phyloP scores from a whole-genome alignment of 768 basidiomycete genomes.

The Tulasnella sp. region DNA sequence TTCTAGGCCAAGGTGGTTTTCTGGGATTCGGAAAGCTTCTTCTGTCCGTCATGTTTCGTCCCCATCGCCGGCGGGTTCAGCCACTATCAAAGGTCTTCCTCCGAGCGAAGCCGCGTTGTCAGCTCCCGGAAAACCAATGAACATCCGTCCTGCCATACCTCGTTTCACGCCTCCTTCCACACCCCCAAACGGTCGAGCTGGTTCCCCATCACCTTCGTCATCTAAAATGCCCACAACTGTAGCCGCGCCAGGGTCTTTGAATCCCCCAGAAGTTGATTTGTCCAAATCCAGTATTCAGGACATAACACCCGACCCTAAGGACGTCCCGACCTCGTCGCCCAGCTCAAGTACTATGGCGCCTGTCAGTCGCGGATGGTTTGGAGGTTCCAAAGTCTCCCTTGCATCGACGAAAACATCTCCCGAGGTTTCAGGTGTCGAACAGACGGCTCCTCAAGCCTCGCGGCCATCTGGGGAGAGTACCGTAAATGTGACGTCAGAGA shows the following conservation, averaged over 20 bases:
- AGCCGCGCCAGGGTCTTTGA: no score
- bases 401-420: neutral
- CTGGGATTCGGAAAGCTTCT: neutral
- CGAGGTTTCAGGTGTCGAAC: no score
- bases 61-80: no score
- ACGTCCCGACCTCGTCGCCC: neutral
- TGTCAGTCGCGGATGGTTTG: constrained; percentile 4
- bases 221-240: neutral
- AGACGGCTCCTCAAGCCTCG: no score
- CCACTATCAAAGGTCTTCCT: no score
- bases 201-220: neutral
- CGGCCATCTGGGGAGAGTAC: no score
- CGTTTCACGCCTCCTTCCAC: constrained; percentile 6
- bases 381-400: neutral
- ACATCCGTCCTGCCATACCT: constrained; percentile 1
- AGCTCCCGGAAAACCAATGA: no score
- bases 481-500: no score
- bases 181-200: neutral
- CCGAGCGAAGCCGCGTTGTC: no score
- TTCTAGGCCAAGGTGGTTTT: constrained; percentile 6
- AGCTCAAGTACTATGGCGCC: neutral
- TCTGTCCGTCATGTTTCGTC: no score
- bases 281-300: no score
- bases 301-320: neutral
- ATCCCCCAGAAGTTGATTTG: no score